Percentiles rank a stretch among this genome's conserved stretches.
Evolutionary conservation across 1,139 yeast species (phyloP).

Genomic region (Protomyces lactucae-debilis): DNA sequence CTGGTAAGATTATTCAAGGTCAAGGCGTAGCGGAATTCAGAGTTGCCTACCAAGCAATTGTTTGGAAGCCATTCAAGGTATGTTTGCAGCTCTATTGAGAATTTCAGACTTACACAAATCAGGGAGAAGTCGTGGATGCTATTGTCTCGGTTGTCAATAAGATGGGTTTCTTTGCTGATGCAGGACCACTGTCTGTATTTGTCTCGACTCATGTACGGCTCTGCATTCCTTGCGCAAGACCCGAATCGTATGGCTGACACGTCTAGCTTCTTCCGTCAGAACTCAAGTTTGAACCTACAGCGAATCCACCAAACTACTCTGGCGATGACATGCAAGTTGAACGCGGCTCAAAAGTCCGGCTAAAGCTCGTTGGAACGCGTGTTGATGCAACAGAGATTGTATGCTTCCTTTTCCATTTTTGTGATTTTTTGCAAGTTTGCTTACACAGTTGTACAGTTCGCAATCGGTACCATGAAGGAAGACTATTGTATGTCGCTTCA

Average conservation of each 20-base stretch:
- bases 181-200: constrained; percentile 92
- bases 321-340: constrained; percentile 93
- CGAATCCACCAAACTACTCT: constrained; percentile 97
- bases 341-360: constrained; percentile 86
- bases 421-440: neutral
- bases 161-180: constrained; percentile 97
- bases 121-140: constrained; percentile 95
- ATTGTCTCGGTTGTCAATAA: constrained; percentile 90
- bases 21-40: constrained; percentile 94
- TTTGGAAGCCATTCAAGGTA: constrained; percentile 90
- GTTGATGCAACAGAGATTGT: constrained; percentile 94
- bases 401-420: constrained; percentile 31
- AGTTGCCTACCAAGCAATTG: constrained; percentile 93
- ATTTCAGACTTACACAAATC: neutral
- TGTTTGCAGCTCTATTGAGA: constrained; percentile 1
- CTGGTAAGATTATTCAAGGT: constrained; percentile 85
- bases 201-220: constrained; percentile 68
- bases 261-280: constrained; percentile 74
- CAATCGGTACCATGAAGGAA: constrained; percentile 84
- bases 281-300: constrained; percentile 88
- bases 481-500: constrained; percentile 69
- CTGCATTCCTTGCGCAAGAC: neutral
- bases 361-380: constrained; percentile 94
- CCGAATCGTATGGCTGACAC: neutral
- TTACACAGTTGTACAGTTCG: constrained; percentile 27